Evolutionary conservation across 495 filamentous ascomycete genomes (phyloP).

Genomic region (Neurospora sp.): DNA sequence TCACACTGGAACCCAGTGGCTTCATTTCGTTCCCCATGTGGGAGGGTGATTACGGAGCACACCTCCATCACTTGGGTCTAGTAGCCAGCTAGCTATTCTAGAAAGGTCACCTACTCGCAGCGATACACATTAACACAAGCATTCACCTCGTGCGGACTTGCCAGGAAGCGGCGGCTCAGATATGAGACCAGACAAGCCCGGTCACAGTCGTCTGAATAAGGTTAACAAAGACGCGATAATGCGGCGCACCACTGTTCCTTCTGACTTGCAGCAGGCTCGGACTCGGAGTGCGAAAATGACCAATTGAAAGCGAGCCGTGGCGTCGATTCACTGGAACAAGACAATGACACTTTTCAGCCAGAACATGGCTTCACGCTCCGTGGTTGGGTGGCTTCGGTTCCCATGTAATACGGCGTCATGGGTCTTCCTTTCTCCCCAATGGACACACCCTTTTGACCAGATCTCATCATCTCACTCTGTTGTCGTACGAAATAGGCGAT

Average conservation of each 20-base stretch:
- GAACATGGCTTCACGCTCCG: neutral
- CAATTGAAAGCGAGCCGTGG: neutral
- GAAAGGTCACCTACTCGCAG: neutral
- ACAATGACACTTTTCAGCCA: neutral
- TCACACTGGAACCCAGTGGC: neutral
- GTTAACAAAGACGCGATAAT: conserved; percentile 14
- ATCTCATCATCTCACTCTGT: neutral
- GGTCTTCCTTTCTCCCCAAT: neutral
- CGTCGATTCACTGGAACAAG: neutral
- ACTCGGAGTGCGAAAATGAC: neutral
- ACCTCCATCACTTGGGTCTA: neutral
- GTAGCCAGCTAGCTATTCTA: neutral
- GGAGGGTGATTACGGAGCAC: neutral
- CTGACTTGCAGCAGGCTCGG: neutral
- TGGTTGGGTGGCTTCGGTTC: neutral
- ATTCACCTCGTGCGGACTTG: neutral
- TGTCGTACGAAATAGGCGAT: conserved; percentile 1
- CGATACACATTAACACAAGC: neutral
- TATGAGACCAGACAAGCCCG: neutral
- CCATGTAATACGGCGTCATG: neutral
- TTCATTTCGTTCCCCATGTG: neutral
- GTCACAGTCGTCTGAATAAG: conserved; percentile 23
- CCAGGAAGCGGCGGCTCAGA: neutral
- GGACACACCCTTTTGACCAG: neutral
- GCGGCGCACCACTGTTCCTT: neutral